phyloP scores from a whole-genome alignment of 108 stramenopile species.

The Nitzschia palea region DNA sequence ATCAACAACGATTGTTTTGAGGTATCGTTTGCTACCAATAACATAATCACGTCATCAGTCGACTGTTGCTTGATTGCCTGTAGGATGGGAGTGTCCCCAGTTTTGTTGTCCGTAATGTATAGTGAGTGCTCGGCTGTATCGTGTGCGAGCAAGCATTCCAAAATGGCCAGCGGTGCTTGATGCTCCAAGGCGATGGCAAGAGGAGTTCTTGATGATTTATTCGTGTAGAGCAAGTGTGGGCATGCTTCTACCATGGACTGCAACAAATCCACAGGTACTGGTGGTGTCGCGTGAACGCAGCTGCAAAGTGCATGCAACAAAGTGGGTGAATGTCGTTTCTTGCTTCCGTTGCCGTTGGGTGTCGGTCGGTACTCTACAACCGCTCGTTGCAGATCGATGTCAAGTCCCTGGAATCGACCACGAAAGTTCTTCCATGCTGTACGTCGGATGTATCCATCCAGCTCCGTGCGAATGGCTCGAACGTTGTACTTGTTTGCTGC shows the following conservation, averaged over 20 bases:
- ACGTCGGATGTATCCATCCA: constrained; percentile 8
- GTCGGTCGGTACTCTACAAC: not conserved
- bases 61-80: not conserved
- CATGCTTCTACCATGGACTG: not conserved
- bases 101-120: not conserved
- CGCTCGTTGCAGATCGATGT: constrained; percentile 3
- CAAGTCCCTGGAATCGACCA: not conserved
- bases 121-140: not conserved
- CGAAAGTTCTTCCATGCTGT: constrained; percentile 20
- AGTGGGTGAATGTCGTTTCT: not conserved
- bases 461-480: constrained; percentile 10
- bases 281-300: not conserved
- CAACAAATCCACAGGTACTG: not conserved
- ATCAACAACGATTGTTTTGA: constrained; percentile 10
- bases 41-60: not conserved
- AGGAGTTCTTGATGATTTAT: not conserved
- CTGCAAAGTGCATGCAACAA: not conserved
- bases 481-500: constrained; percentile 26
- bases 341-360: not conserved
- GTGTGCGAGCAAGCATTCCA: not conserved
- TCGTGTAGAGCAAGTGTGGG: not conserved
- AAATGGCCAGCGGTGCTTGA: not conserved
- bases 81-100: constrained; percentile 6
- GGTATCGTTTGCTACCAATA: constrained; percentile 7
- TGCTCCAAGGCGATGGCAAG: constrained; percentile 4